Evolutionary conservation across 169 alveolate species (phyloP).

Genomic region (Perkinsus marinus): DNA sequence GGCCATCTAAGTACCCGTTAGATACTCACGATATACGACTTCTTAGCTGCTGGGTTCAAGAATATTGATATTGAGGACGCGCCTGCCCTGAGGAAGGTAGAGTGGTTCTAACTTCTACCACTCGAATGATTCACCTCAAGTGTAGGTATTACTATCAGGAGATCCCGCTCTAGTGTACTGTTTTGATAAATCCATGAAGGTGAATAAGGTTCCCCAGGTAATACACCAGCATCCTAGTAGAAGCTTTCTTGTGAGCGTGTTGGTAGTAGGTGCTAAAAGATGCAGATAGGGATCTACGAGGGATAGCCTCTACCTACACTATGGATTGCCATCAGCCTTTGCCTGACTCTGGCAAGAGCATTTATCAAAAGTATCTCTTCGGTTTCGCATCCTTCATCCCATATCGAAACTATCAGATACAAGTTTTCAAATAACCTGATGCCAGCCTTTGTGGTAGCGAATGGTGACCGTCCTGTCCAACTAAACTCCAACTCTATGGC

Average conservation of each 20-base stretch:
- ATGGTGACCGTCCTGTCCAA: not conserved
- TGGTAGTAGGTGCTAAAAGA: not conserved
- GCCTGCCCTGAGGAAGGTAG: not conserved
- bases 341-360: not conserved
- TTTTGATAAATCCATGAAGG: not conserved
- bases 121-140: not conserved
- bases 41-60: not conserved
- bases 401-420: not conserved
- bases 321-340: not conserved
- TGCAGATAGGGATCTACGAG: not conserved
- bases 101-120: no score
- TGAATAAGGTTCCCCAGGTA: not conserved
- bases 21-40: not conserved
- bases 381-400: not conserved
- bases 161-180: not conserved
- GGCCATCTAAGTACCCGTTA: not conserved
- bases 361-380: not conserved
- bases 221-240: not conserved
- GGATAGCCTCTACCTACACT: not conserved
- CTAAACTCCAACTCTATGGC: not conserved
- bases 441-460: not conserved
- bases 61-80: not conserved
- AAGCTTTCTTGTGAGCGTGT: not conserved
- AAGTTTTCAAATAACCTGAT: not conserved
- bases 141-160: not conserved